A percentile compares a stretch with the other conserved stretches of the same genome.
Conservation (phyloP, 805 yeast species). For the Hemisphaericaspora nanyangensis region DNA sequence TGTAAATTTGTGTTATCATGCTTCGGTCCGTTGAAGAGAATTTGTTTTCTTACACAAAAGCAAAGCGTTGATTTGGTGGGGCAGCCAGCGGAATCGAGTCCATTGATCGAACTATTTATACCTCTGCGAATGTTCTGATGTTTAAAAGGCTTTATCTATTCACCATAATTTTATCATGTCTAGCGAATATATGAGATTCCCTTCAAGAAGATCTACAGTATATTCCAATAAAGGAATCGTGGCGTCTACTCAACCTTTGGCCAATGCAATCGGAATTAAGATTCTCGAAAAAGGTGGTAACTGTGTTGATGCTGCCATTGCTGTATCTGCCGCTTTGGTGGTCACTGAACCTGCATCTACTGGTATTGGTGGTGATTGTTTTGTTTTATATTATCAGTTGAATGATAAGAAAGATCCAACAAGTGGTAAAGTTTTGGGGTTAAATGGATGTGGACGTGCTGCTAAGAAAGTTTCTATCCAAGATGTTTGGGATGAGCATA, state of each 20-base stretch:
- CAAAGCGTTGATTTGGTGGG: too few species aligned
- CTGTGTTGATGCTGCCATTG: constrained; percentile 62
- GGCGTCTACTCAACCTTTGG: constrained; percentile 72
- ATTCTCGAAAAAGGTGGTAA: constrained; percentile 72
- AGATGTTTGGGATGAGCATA: constrained; percentile 37
- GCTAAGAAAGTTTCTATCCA: constrained; percentile 50
- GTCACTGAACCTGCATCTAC: constrained; percentile 58
- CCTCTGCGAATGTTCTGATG: too few species aligned
- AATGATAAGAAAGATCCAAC: constrained; percentile 25
- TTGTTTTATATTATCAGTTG: constrained; percentile 55
- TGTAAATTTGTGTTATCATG: too few species aligned
- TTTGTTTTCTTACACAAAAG: too few species aligned
- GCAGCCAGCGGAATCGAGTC: too few species aligned
- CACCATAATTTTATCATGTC: too few species aligned
- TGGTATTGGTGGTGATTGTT: constrained; percentile 69
- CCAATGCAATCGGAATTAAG: constrained; percentile 67
- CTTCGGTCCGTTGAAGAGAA: too few species aligned
- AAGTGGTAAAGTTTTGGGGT: constrained; percentile 47
- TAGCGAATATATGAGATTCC: constrained; percentile 24
- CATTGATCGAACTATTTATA: too few species aligned
- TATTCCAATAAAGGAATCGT: constrained; percentile 72
- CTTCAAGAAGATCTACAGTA: constrained; percentile 69
- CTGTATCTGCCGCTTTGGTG: constrained; percentile 53
- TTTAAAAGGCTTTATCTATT: too few species aligned
- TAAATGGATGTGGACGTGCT: constrained; percentile 76